phyloP scores from a whole-genome alignment of 2,329 filamentous ascomycete genomes.

The Nothopassalora personata region DNA sequence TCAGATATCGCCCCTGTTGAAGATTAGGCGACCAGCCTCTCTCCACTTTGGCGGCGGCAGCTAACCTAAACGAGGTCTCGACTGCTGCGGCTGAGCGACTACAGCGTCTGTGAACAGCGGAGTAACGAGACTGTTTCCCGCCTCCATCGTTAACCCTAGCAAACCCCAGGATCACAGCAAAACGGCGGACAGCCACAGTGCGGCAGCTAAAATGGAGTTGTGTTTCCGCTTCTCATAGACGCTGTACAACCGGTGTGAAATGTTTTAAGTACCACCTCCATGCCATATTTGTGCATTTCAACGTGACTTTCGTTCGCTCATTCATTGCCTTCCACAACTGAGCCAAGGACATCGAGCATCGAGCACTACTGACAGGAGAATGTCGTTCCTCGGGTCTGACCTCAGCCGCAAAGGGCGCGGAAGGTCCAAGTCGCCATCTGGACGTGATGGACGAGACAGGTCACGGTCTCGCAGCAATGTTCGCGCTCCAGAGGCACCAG shows the following conservation, averaged over 20 bases:
- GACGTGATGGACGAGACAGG: constrained; percentile 29
- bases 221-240: too few relatives aligned
- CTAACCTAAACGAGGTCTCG: neutral
- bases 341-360: too few relatives aligned
- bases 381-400: constrained; percentile 35
- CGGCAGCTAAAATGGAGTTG: too few relatives aligned
- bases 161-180: too few relatives aligned
- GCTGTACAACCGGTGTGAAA: neutral
- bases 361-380: neutral
- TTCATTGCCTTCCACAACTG: too few relatives aligned
- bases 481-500: constrained; percentile 31
- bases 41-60: neutral
- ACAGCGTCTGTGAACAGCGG: too few relatives aligned
- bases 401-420: constrained; percentile 35
- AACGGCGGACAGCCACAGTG: too few relatives aligned
- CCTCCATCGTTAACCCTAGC: too few relatives aligned
- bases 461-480: constrained; percentile 38
- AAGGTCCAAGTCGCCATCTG: constrained; percentile 40
- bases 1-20: neutral
- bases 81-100: constrained; percentile 3
- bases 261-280: neutral
- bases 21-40: constrained; percentile 1
- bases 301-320: neutral
- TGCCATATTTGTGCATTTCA: neutral
- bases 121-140: too few relatives aligned